phyloP scores from a whole-genome alignment of 768 basidiomycete species.

The Mycena maculata region DNA sequence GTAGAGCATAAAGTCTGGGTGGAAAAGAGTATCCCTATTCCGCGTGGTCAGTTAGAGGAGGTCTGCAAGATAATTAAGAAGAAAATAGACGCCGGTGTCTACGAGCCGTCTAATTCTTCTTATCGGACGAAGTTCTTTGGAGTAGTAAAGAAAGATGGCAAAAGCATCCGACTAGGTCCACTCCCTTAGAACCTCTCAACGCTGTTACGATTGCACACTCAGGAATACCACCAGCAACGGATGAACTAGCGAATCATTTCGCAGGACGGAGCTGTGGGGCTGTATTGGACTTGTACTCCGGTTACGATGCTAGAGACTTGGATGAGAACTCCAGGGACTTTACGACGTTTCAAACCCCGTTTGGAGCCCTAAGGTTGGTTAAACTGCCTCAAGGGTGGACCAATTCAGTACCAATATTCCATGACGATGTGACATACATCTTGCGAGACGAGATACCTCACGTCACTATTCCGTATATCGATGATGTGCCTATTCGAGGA shows the following conservation, averaged over 20 bases:
- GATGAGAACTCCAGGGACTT: conserved; percentile 39
- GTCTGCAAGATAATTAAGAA: conserved; percentile 33
- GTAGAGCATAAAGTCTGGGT: conserved; percentile 41
- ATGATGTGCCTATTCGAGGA: conserved; percentile 44
- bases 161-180: conserved; percentile 40
- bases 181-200: conserved; percentile 42
- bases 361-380: conserved; percentile 35
- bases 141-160: conserved; percentile 40
- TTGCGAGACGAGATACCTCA: conserved; percentile 44
- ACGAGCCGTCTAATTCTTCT: conserved; percentile 15
- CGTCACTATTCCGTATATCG: conserved; percentile 40
- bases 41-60: conserved; percentile 25
- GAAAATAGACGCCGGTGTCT: conserved; percentile 28
- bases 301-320: conserved; percentile 42
- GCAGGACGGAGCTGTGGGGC: conserved; percentile 32
- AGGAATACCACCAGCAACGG: conserved; percentile 35
- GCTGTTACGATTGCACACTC: conserved; percentile 37
- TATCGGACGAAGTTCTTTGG: conserved; percentile 49
- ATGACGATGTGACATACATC: conserved; percentile 43
- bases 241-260: conserved; percentile 30
- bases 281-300: conserved; percentile 38
- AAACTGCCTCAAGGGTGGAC: conserved; percentile 47
- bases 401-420: conserved; percentile 45
- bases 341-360: conserved; percentile 44
- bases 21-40: conserved; percentile 33